Base-by-base conservation (phyloP, 2,329 filamentous ascomycete species). In the Penicillium sp. region DNA sequence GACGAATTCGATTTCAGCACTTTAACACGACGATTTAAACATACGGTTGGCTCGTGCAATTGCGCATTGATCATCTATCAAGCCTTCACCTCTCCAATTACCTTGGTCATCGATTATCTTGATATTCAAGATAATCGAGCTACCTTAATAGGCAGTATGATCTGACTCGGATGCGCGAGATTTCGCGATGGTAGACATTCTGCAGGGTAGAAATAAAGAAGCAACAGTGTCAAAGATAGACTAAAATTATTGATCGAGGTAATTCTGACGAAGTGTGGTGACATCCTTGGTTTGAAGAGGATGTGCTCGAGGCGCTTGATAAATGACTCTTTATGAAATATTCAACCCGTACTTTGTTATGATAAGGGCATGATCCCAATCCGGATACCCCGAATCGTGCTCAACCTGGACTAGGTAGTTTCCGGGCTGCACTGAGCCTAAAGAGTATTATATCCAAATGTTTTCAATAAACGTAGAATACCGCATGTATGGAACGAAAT, bases 31-130 rank as follows among this genome's bases (percentile, higher is more conserved):
- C 19, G 19, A 22, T 22, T 22, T 22, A 22, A 22, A 22, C 19
- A 22, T 22, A 22, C 2, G 19, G 19, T 22, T 22, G 19, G 19
- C 19, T 22, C 19, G 19, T 22, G 19, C 19, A 22, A 22, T 22
- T 22, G 19, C 19, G 19, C 19, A 22, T 22, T 22, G 19, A 22
- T 22, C 19, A 37, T 7, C 2, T 8, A 25, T 30, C 11, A 25
- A 57, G 13, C 26, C 57, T 28, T 38, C 4, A n/a, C 26, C 85
- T 49, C 59, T 48, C 59, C 54, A 4, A 48, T 16, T 19, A 64
- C 40, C 30, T 52, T 43, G 10, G 60, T 65, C n/a, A 66, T 51
- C 10, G 65, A 64, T 42, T 26, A 40, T 10, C 8, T 14, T 57
- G 19, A 49, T 22, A 28, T 30, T 37, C 4, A 55, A 40, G 38